Percentiles rank a stretch among this genome's conserved stretches.
Conservation (phyloP, 495 filamentous ascomycete genomes). For the Trichodelitschia bisporula region DNA sequence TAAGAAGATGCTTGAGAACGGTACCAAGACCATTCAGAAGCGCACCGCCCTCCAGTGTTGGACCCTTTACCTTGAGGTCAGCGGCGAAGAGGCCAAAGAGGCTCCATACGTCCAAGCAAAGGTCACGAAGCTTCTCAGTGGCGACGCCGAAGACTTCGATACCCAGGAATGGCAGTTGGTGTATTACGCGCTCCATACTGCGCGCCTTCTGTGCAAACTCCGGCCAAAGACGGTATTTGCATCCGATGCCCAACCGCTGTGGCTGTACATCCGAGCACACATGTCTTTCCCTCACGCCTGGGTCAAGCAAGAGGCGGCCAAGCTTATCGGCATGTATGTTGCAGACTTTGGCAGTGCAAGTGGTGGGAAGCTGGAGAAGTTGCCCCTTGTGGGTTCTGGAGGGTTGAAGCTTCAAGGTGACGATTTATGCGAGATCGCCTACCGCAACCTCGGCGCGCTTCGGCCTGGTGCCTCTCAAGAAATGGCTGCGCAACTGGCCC, state of each 20-base stretch:
- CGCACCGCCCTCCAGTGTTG: constrained; percentile 58
- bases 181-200: constrained; percentile 43
- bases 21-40: constrained; percentile 38
- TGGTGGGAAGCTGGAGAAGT: constrained; percentile 20
- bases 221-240: constrained; percentile 37
- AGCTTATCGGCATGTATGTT: constrained; percentile 51
- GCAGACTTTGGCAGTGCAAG: constrained; percentile 48
- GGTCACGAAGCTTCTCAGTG: constrained; percentile 8
- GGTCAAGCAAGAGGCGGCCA: constrained; percentile 53
- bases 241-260: constrained; percentile 28
- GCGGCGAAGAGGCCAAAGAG: constrained; percentile 35
- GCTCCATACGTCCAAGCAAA: constrained; percentile 16
- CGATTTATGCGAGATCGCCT: constrained; percentile 38
- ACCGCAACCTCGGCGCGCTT: constrained; percentile 27
- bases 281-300: constrained; percentile 48
- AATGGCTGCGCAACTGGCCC: constrained; percentile 43
- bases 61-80: constrained; percentile 52
- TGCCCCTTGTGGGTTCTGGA: constrained; percentile 42
- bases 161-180: constrained; percentile 53
- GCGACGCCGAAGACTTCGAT: constrained; percentile 17
- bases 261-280: constrained; percentile 37
- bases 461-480: constrained; percentile 38
- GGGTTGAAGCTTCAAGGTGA: constrained; percentile 41
- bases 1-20: constrained; percentile 51
- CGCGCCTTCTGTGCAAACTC: constrained; percentile 39